phyloP scores from a whole-genome alignment of 2,329 filamentous ascomycete genomes.

The Massarina eburnea region DNA sequence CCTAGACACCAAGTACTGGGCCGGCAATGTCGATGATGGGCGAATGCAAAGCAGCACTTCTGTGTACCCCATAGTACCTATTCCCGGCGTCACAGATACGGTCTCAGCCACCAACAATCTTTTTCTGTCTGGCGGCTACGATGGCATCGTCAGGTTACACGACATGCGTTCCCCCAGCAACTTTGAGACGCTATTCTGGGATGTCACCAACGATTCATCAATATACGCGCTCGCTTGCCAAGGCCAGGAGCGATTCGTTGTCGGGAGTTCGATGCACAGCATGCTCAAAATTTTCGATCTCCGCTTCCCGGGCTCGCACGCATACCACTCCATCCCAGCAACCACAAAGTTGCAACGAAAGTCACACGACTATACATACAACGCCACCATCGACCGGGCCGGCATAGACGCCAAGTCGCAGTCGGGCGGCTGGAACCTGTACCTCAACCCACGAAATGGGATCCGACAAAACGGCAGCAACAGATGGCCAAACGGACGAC shows the following conservation, averaged over 20 bases:
- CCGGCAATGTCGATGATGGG: slow-evolving; percentile 27
- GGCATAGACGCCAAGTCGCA: slow-evolving; percentile 5
- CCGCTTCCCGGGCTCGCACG: slow-evolving; percentile 49
- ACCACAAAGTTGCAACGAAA: slow-evolving; percentile 9
- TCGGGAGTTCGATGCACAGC: slow-evolving; percentile 59
- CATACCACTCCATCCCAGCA: slow-evolving; percentile 40
- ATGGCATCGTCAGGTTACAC: slow-evolving; percentile 60
- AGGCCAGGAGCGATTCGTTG: slow-evolving; percentile 59
- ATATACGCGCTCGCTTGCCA: slow-evolving; percentile 62
- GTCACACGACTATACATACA: slow-evolving; percentile 15
- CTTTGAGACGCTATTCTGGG: slow-evolving; percentile 54
- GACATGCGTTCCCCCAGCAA: slow-evolving; percentile 58
- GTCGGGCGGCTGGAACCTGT: slow-evolving; percentile 49
- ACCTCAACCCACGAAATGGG: slow-evolving; percentile 42
- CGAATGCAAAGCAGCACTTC: slow-evolving; percentile 26
- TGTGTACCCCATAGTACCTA: slow-evolving; percentile 50
- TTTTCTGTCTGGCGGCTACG: slow-evolving; percentile 63
- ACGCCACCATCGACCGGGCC: slow-evolving; percentile 12
- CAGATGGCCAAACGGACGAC: slow-evolving; percentile 7
- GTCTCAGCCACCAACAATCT: slow-evolving; percentile 48
- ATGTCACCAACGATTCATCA: slow-evolving; percentile 59
- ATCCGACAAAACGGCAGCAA: slow-evolving; percentile 19
- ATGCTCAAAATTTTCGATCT: slow-evolving; percentile 66
- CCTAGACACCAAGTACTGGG: slow-evolving; percentile 22
- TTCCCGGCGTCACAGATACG: slow-evolving; percentile 35